Evolutionary conservation across 257 asterid species (phyloP).

Genomic region (Salvia splendens): DNA sequence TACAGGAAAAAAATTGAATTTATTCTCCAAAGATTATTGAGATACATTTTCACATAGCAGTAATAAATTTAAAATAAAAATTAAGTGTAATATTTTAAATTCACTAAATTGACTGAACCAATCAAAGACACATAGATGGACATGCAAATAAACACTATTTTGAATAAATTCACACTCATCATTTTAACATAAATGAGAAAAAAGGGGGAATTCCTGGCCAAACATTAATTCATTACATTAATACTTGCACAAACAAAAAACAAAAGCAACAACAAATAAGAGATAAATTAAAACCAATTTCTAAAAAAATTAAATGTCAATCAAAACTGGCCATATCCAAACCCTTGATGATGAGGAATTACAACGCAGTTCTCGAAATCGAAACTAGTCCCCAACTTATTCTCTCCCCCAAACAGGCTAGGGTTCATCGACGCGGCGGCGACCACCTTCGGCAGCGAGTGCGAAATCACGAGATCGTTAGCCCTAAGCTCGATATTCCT

Average conservation of each 20-base stretch:
- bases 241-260: neutral
- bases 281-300: neutral
- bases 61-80: too few species aligned
- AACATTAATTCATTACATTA: neutral
- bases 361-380: conserved; percentile 29
- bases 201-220: neutral
- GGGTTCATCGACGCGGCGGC: neutral
- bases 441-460: conserved; percentile 24
- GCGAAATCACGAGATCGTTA: conserved; percentile 26
- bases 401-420: conserved; percentile 24
- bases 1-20: too few species aligned
- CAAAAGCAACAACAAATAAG: neutral
- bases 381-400: neutral
- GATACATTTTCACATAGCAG: too few species aligned
- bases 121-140: too few species aligned
- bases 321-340: conserved; percentile 31
- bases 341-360: conserved; percentile 30
- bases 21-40: too few species aligned
- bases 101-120: too few species aligned
- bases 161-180: neutral
- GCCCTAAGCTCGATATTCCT: conserved; percentile 37
- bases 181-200: neutral
- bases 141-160: too few species aligned
- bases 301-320: neutral
- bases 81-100: too few species aligned